Percentiles rank a stretch among this genome's conserved stretches.
Evolutionary conservation across 1,284 basidiomycete genomes (phyloP).

Genomic region (Puccinia triticina): DNA sequence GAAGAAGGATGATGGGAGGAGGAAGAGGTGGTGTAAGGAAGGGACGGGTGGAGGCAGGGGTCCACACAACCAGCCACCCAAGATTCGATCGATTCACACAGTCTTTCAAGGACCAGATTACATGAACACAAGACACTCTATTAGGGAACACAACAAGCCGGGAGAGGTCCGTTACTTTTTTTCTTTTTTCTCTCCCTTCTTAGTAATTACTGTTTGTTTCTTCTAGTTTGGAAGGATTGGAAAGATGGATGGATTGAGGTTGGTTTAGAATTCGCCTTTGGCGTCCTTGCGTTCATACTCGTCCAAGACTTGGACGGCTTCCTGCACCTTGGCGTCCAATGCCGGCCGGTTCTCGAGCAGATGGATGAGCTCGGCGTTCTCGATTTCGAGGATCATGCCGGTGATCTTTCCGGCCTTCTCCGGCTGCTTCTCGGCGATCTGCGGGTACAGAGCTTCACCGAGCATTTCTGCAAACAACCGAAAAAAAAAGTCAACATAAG

Average conservation of each 20-base stretch:
- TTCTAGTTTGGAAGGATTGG: neutral
- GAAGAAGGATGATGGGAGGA: no score
- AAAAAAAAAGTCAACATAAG: neutral
- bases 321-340: conserved; percentile 81
- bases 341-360: conserved; percentile 78
- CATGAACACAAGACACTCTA: no score
- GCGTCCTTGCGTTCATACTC: conserved; percentile 69
- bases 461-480: conserved; percentile 61
- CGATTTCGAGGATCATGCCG: conserved; percentile 95
- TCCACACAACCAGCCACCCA: no score
- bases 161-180: neutral
- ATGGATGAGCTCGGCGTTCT: conserved; percentile 83
- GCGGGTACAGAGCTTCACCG: conserved; percentile 88
- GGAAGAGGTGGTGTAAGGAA: no score
- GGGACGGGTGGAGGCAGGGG: no score
- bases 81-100: no score
- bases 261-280: conserved; percentile 16
- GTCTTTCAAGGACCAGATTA: no score
- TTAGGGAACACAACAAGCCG: no score
- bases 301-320: conserved; percentile 78
- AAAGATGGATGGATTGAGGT: neutral
- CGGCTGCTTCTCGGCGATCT: conserved; percentile 71
- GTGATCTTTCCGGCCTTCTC: conserved; percentile 96
- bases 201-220: neutral
- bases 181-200: neutral